phyloP scores from a whole-genome alignment of 1,284 basidiomycete species.

The Calocybe gambosa region DNA sequence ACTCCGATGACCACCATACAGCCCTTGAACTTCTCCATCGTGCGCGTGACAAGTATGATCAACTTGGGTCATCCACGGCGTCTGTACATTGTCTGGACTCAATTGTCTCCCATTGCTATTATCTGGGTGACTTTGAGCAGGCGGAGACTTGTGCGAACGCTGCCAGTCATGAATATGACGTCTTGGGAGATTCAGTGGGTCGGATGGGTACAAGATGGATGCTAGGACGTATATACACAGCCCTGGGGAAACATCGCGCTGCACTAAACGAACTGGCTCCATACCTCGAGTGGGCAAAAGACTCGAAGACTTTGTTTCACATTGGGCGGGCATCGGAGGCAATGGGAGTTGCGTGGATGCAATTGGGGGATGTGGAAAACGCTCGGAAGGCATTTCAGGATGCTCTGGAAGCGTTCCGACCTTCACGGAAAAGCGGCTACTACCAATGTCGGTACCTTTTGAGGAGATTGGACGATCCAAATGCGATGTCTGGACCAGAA shows the following conservation, averaged over 20 bases:
- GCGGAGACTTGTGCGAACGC: constrained; percentile 1
- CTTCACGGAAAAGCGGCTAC: not conserved
- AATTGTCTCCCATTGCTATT: not conserved
- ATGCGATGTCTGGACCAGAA: not conserved
- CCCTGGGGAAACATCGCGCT: not conserved
- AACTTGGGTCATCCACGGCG: not conserved
- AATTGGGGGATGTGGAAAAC: not conserved
- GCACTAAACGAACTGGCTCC: not conserved
- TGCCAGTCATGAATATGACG: not conserved
- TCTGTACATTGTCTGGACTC: not conserved
- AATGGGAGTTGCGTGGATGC: constrained; percentile 4
- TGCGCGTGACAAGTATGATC: not conserved
- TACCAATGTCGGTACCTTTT: not conserved
- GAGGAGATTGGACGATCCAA: not conserved
- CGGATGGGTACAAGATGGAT: too few relatives aligned
- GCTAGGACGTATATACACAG: not conserved
- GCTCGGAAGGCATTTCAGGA: constrained; percentile 2
- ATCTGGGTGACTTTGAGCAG: not conserved
- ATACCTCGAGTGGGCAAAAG: not conserved
- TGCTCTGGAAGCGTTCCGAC: not conserved
- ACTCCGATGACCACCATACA: not conserved
- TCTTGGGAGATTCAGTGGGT: too few relatives aligned
- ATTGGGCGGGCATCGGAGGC: not conserved
- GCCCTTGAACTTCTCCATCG: not conserved
- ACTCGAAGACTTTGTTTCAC: not conserved